These are phyloP conservation scores for Tarenaya hassleriana DNA, from an alignment of 345 rosid genomes.

Conservation along the genomic window DNA sequence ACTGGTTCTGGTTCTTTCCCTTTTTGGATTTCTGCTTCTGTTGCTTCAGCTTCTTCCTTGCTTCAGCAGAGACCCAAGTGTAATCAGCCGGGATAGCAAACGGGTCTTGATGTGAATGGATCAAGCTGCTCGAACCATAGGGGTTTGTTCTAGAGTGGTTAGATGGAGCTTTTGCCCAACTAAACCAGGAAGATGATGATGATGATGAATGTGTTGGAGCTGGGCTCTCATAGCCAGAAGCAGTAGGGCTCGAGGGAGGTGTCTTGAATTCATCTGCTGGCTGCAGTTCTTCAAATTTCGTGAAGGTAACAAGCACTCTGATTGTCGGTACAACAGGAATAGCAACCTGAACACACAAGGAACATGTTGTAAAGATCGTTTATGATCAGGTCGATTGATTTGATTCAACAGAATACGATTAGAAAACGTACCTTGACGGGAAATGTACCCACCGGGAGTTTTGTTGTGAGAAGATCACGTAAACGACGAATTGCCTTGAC, in stretches of 20 bases:
- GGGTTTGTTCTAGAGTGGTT: conserved; percentile 40
- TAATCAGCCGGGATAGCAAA: conserved; percentile 71
- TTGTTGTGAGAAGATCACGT: conserved; percentile 89
- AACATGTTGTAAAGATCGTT: background rate
- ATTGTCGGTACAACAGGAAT: conserved; percentile 95
- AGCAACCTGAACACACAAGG: conserved; percentile 60
- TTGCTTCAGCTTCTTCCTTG: conserved; percentile 79
- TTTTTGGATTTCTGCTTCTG: conserved; percentile 72
- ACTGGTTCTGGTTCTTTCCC: conserved; percentile 46
- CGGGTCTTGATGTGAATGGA: conserved; percentile 62
- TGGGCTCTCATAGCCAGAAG: conserved; percentile 62
- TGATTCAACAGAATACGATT: background rate
- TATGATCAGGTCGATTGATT: background rate
- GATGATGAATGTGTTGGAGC: conserved; percentile 32
- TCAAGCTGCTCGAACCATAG: conserved; percentile 44
- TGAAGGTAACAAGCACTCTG: conserved; percentile 78
- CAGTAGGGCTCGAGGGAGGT: conserved; percentile 81
- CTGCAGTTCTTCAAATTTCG: conserved; percentile 87
- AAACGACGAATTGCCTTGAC: conserved; percentile 96
- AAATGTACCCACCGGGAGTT: conserved; percentile 88
- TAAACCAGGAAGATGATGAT: conserved; percentile 86
- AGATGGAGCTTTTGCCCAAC: conserved; percentile 70
- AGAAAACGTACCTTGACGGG: conserved; percentile 88
- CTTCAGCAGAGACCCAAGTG: conserved; percentile 73
- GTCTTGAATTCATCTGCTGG: conserved; percentile 79